Evolutionary conservation across 139 green algal genomes (phyloP), one percentile per base, ranked within the genome.

Genomic region (Chloropicon primus): DNA sequence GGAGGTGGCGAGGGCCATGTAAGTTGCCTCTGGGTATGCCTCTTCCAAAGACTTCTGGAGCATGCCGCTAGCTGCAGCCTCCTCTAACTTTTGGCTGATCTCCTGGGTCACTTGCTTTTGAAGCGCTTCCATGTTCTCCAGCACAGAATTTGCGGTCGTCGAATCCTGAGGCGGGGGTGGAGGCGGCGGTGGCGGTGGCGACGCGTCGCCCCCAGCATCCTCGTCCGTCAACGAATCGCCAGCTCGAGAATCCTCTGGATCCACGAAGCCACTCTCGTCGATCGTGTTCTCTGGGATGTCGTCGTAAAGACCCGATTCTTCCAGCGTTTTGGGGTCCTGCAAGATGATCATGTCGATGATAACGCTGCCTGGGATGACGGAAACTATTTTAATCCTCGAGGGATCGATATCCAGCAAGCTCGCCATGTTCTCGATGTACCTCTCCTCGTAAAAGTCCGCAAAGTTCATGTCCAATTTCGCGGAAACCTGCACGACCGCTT

Each of bases 401-500:
- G 76, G 2, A 24, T 80, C 76, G 76, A 80, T 80, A 2, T 72
- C 76, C 2, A 80, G 24, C 2, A 80, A 25, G 62, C 25, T 53
- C 24, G 76, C 76, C 54, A 80, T 24, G 41, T 80, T 80, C 26
- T 72, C 28, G 3, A 80, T 28, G 54, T 72, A 80, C 26, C 41
- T 3, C 22, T 80, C 71, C 26, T 80, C 54, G 25, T 72, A 81
- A 28, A 81, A 81, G 2, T 81, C 78, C 2, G 41, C 41, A 1
- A 81, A 53, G 2, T 28, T 25, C 26, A 81, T 72, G 29, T 73
- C 73, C 29, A 81, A 72, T 1, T 24, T 73, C 1, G 22, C 10
- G 21, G 2, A 62, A 21, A 81, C 73, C 21, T 25, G 21, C 22
- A 81, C 21, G 22, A 78, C 72, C 25, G n/a, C n/a, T 54, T 80